Percentiles rank a stretch among this genome's conserved stretches.
Evolutionary conservation across 805 yeast genomes (phyloP).

Genomic region (Suhomyces kilbournensis): DNA sequence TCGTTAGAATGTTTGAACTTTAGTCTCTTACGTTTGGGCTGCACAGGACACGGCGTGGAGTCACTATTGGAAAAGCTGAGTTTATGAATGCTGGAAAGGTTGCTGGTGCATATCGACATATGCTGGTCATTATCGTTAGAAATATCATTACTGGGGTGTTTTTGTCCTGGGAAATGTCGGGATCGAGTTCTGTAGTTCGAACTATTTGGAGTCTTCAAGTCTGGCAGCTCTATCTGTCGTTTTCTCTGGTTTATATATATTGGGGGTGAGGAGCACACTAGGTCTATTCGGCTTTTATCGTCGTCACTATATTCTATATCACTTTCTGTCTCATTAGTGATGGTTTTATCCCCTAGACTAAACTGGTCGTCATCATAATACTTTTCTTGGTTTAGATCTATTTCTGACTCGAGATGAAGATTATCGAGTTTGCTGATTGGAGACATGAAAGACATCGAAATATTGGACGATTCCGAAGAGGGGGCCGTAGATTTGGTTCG

Average conservation of each 20-base stretch:
- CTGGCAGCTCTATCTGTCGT: slow-evolving; percentile 25
- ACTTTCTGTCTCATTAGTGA: slow-evolving; percentile 19
- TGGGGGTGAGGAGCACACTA: slow-evolving; percentile 15
- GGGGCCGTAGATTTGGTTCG: background rate
- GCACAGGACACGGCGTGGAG: slow-evolving; percentile 44
- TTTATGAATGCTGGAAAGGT: slow-evolving; percentile 14
- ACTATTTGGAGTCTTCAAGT: slow-evolving; percentile 23
- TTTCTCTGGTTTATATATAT: slow-evolving; percentile 23
- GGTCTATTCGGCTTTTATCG: background rate
- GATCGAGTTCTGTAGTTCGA: background rate
- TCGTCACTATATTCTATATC: slow-evolving; percentile 10
- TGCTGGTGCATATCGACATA: slow-evolving; percentile 19
- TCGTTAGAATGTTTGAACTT: slow-evolving; percentile 22
- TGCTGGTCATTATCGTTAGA: slow-evolving; percentile 7
- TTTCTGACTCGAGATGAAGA: slow-evolving; percentile 25
- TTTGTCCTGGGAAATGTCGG: no score
- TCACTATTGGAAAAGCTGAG: slow-evolving; percentile 34
- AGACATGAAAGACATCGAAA: slow-evolving; percentile 22
- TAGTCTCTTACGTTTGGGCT: slow-evolving; percentile 35
- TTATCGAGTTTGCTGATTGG: slow-evolving; percentile 36
- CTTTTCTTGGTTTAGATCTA: slow-evolving; percentile 5
- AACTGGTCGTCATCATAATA: slow-evolving; percentile 13
- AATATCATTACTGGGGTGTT: background rate
- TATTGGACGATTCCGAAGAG: slow-evolving; percentile 6
- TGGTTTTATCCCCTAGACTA: slow-evolving; percentile 27